These are phyloP conservation scores for Clitopilus passeckerianus DNA, from an alignment of 768 basidiomycete species.

Conservation along the genomic window DNA sequence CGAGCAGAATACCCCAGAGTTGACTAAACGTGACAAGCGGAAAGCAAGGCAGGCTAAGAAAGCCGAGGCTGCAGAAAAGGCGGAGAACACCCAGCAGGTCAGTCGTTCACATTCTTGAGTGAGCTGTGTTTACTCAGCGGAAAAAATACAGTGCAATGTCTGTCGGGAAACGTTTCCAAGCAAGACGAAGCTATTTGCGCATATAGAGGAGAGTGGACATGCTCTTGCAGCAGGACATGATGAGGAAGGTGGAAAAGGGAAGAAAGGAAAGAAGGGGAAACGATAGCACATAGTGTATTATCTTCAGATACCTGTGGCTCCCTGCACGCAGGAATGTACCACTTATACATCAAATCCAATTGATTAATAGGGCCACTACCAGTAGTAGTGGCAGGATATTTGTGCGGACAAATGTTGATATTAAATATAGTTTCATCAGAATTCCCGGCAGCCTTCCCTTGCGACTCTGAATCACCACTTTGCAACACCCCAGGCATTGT, in stretches of 20 bases:
- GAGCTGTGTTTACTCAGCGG: not conserved
- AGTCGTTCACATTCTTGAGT: not conserved
- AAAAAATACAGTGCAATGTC: conserved; percentile 49
- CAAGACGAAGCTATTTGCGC: conserved; percentile 70
- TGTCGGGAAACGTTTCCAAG: conserved; percentile 61
- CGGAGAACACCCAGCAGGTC: conserved; percentile 13
- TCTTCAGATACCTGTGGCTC: no score
- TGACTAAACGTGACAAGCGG: conserved; percentile 78
- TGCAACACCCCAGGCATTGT: conserved; percentile 43
- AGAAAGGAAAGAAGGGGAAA: not conserved
- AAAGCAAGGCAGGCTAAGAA: conserved; percentile 77
- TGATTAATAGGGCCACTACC: not conserved
- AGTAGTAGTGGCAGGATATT: no score
- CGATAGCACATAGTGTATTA: not conserved
- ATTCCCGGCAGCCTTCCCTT: not conserved
- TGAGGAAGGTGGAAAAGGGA: not conserved
- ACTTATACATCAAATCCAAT: not conserved
- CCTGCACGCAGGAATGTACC: no score
- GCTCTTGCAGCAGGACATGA: conserved; percentile 35
- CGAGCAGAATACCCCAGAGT: conserved; percentile 12
- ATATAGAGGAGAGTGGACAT: conserved; percentile 70
- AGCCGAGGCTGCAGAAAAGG: conserved; percentile 28
- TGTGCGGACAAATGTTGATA: not conserved
- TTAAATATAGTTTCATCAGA: not conserved
- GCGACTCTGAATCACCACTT: conserved; percentile 23